Evolutionary conservation across 2,329 filamentous ascomycete species (phyloP).

Genomic region (Hypocrella siamensis): DNA sequence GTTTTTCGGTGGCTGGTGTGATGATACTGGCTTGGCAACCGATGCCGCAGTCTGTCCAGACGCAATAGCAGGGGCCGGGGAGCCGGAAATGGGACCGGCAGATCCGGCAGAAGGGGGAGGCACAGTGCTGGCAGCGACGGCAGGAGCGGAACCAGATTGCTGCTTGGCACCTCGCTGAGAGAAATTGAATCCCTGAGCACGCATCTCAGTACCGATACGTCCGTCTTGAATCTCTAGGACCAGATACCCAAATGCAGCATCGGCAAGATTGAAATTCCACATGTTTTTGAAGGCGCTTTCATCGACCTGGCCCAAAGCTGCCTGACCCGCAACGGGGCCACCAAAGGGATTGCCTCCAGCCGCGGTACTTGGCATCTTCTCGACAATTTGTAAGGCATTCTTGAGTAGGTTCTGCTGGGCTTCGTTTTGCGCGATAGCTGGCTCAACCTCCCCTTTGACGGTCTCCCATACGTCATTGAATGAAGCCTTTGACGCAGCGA

Average conservation of each 20-base stretch:
- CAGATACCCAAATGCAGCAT: slow-evolving; percentile 92
- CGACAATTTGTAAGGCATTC: slow-evolving; percentile 83
- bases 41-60: slow-evolving; percentile 19
- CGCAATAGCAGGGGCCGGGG: slow-evolving; percentile 19
- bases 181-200: slow-evolving; percentile 98
- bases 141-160: slow-evolving; percentile 25
- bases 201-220: slow-evolving; percentile 95
- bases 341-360: slow-evolving; percentile 96
- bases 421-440: slow-evolving; percentile 84
- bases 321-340: slow-evolving; percentile 58
- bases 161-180: slow-evolving; percentile 85
- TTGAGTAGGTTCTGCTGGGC: slow-evolving; percentile 84
- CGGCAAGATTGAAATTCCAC: slow-evolving; percentile 99
- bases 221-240: slow-evolving; percentile 91
- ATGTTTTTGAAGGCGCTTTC: slow-evolving; percentile 99
- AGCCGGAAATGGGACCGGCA: slow-evolving; percentile 10
- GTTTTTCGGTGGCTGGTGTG: slow-evolving; percentile 26
- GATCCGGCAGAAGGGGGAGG: slow-evolving; percentile 12
- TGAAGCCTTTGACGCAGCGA: slow-evolving; percentile 92
- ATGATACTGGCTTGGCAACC: slow-evolving; percentile 19
- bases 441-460: slow-evolving; percentile 88
- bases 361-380: slow-evolving; percentile 92
- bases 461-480: slow-evolving; percentile 99
- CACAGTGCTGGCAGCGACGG: slow-evolving; percentile 14
- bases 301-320: slow-evolving; percentile 74